Conservation (phyloP, 2,329 filamentous ascomycete species). For the Fusarium tricinctum region DNA sequence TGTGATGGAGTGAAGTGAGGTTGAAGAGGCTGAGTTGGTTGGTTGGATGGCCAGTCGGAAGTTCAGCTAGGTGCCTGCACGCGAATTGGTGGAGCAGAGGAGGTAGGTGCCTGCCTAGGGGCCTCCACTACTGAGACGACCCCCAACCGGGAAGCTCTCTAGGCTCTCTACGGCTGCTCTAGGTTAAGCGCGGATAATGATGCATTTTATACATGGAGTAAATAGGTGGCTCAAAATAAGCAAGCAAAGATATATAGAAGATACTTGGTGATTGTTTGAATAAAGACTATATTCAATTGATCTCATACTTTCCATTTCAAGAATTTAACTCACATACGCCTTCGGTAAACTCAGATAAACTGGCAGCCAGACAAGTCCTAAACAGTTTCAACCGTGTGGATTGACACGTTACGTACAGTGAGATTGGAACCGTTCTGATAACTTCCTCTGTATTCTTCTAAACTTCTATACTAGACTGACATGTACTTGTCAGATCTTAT, state of each 20-base stretch:
- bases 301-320: not conserved
- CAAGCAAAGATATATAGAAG: too few relatives aligned
- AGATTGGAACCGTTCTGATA: too few relatives aligned
- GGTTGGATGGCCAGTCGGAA: constrained; percentile 34
- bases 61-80: constrained; percentile 38
- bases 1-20: constrained; percentile 43
- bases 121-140: constrained; percentile 1
- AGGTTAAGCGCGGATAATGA: constrained; percentile 27
- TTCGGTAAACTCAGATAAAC: not conserved
- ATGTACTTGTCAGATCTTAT: too few relatives aligned
- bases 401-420: not conserved
- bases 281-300: not conserved
- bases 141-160: constrained; percentile 5
- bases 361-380: not conserved
- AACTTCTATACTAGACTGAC: too few relatives aligned
- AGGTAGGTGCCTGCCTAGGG: not conserved
- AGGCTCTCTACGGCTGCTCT: constrained; percentile 26
- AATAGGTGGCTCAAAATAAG: too few relatives aligned
- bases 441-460: too few relatives aligned
- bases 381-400: not conserved
- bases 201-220: not conserved
- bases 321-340: not conserved
- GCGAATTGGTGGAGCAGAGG: constrained; percentile 38
- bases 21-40: constrained; percentile 52
- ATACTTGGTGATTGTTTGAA: not conserved